Conservation (phyloP, 768 basidiomycete species). For the Suillus subalutaceus region DNA sequence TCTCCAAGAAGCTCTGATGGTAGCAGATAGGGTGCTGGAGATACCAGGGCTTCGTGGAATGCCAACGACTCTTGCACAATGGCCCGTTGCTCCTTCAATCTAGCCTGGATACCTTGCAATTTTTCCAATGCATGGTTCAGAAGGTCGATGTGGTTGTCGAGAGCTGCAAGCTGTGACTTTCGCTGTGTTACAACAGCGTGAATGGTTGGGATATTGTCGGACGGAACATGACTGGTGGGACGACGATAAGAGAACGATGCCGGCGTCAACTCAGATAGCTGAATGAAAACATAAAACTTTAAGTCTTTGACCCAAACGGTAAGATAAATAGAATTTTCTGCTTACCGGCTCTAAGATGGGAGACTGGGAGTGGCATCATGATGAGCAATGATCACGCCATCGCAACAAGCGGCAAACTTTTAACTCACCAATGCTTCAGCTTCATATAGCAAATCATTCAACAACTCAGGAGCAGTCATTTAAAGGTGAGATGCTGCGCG, state of each 20-base stretch:
- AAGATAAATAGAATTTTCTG: neutral
- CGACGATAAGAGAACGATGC: constrained; percentile 20
- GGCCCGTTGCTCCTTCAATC: constrained; percentile 21
- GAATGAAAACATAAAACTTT: neutral
- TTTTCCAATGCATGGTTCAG: constrained; percentile 22
- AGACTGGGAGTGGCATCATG: constrained; percentile 10
- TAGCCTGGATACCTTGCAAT: constrained; percentile 19
- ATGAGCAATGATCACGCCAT: constrained; percentile 40
- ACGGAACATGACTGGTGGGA: constrained; percentile 16
- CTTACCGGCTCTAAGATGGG: constrained; percentile 24
- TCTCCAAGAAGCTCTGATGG: constrained; percentile 33
- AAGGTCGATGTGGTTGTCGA: constrained; percentile 22
- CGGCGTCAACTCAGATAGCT: constrained; percentile 21
- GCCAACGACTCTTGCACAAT: constrained; percentile 25
- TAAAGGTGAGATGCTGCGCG: neutral
- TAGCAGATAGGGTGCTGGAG: constrained; percentile 25
- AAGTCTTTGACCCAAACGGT: neutral
- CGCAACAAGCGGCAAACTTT: constrained; percentile 10
- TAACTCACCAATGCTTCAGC: constrained; percentile 23
- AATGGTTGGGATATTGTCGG: constrained; percentile 22
- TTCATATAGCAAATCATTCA: constrained; percentile 22
- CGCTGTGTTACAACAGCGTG: constrained; percentile 22
- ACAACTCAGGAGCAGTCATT: constrained; percentile 12
- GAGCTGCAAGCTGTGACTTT: constrained; percentile 22
- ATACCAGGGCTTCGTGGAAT: constrained; percentile 26